phyloP scores from a whole-genome alignment of 306 rosid genomes.

The Lithocarpus polystachyus region DNA sequence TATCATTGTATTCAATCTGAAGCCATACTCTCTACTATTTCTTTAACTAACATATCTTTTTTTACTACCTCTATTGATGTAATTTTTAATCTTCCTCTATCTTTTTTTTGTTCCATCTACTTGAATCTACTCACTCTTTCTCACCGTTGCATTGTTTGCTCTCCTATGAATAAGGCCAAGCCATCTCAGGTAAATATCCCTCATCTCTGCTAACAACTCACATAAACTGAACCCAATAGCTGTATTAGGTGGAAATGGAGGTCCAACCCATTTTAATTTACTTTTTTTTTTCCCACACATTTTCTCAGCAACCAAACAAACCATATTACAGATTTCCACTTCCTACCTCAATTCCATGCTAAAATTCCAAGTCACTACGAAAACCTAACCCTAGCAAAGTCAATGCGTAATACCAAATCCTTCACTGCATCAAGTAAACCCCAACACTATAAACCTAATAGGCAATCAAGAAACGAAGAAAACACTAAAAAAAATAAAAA shows the following conservation, averaged over 20 bases:
- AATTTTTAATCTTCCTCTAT: too few species aligned
- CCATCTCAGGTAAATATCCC: too few species aligned
- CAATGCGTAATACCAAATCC: not conserved
- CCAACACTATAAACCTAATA: conserved; percentile 8
- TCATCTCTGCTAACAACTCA: not conserved
- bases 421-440: not conserved
- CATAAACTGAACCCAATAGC: not conserved
- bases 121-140: too few species aligned
- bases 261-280: not conserved
- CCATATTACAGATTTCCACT: not conserved
- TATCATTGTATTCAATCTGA: too few species aligned
- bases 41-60: too few species aligned
- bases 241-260: not conserved
- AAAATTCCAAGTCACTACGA: not conserved
- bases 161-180: too few species aligned
- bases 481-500: not conserved
- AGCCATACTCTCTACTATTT: too few species aligned
- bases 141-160: too few species aligned
- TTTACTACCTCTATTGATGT: too few species aligned
- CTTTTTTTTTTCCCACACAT: not conserved
- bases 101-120: too few species aligned
- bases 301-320: not conserved
- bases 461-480: not conserved
- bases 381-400: not conserved
- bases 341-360: not conserved